Evolutionary conservation across 1,284 basidiomycete genomes (phyloP).

Genomic region (Fistulina hepatica): DNA sequence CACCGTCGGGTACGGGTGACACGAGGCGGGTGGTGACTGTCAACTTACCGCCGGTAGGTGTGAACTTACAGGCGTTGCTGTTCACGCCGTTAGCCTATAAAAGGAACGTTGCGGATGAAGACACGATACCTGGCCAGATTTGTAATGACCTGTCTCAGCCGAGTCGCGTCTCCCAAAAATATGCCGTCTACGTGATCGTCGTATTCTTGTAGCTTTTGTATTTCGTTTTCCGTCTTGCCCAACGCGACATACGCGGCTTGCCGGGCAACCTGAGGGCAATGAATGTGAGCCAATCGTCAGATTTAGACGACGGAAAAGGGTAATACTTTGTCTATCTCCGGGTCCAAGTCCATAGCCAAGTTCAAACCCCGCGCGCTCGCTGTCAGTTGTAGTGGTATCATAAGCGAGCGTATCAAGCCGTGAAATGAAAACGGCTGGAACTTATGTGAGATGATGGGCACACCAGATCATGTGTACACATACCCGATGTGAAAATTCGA

Average conservation of each 20-base stretch:
- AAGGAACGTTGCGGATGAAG: neutral
- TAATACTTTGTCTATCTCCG: slow-evolving; percentile 57
- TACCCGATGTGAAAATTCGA: slow-evolving; percentile 58
- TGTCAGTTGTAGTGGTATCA: slow-evolving; percentile 66
- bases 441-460: slow-evolving; percentile 4
- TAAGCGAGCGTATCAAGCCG: slow-evolving; percentile 69
- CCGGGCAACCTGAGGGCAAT: slow-evolving; percentile 35
- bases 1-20: slow-evolving; percentile 24
- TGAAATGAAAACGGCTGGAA: slow-evolving; percentile 72
- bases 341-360: slow-evolving; percentile 63
- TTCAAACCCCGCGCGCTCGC: slow-evolving; percentile 62
- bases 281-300: neutral
- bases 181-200: slow-evolving; percentile 46
- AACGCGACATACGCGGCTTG: slow-evolving; percentile 46
- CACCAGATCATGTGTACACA: slow-evolving; percentile 1
- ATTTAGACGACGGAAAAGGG: slow-evolving; percentile 12
- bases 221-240: slow-evolving; percentile 33
- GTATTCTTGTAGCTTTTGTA: slow-evolving; percentile 30
- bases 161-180: slow-evolving; percentile 71
- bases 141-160: slow-evolving; percentile 70
- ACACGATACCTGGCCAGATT: slow-evolving; percentile 58
- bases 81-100: slow-evolving; percentile 1
- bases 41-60: slow-evolving; percentile 59
- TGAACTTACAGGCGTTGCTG: slow-evolving; percentile 75
- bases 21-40: slow-evolving; percentile 50